Evolutionary conservation across 2,329 filamentous ascomycete genomes (phyloP), one percentile per base, ranked within the genome.

Genomic region (Diaporthe longicolla): DNA sequence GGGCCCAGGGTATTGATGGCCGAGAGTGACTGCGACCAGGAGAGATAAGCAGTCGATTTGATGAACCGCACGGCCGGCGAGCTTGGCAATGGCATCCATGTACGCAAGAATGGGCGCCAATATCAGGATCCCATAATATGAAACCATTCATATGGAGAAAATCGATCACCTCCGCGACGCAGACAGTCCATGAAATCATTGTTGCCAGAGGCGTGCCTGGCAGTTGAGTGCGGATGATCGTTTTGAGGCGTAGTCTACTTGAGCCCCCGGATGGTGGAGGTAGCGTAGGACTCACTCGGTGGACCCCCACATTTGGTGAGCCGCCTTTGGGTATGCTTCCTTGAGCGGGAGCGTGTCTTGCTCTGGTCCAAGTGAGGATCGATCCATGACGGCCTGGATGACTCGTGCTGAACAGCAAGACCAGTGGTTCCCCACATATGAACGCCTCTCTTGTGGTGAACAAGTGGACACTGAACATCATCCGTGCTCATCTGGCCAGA

Each of bases 401-500:
- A 66, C 32, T 35, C 19, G 29, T 52, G 45, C 21, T 52, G 63
- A 52, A 19, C 3, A 50, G 24, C 29, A 15, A 52, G 45, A 35
- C 11, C 21, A 35, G 45, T 35, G 13, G 9, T 66, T 52, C 21
- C 40, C 45, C 21, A 32, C 63, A n/a, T 15, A 40, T 29, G 45
- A 50, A 21, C 15, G 15, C 7, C 63, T 40, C n/a, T 17, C 15
- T 24, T 17, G 21, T 24, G 21, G 37, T 40, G 17, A 26, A 24
- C 48, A 32, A 9, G 21, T 54, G 63, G 48, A 37, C 15, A 26
- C 10, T 29, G n/a, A 19, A 40, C 3, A 29, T 40, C 32, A 15
- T 54, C 48, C 48, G 45, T 68, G 32, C n/a, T 48, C 15, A 68
- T 54, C 9, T 68, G 45, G 21, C 63, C 45, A 54, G n/a, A 24